A percentile compares a stretch with the other conserved stretches of the same genome.
These are phyloP conservation scores for Triticum monococcum DNA, from an alignment of 176 grass and related monocot genomes.

Conservation along the genomic window DNA sequence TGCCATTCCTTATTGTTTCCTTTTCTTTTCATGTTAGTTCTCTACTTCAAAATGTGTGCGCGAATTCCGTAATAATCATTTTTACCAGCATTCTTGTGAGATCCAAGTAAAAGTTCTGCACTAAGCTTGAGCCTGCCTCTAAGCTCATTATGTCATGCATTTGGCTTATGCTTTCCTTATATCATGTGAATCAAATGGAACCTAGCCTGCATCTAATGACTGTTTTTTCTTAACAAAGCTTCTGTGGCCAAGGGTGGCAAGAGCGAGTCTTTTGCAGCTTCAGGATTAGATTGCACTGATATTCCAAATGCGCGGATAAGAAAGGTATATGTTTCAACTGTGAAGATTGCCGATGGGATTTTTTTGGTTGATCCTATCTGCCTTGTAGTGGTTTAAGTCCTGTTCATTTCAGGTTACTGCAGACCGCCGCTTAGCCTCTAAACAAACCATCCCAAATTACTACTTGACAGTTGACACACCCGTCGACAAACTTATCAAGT, in stretches of 20 bases:
- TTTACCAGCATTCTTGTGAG: neutral
- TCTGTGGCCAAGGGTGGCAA: conserved; percentile 48
- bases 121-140: neutral
- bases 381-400: neutral
- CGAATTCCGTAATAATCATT: neutral
- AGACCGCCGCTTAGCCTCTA: conserved; percentile 67
- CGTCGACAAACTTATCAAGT: conserved; percentile 88
- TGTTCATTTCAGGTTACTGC: conserved; percentile 67
- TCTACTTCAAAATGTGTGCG: neutral
- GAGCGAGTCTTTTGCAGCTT: conserved; percentile 36
- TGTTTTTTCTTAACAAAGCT: conserved; percentile 40
- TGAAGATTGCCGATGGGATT: neutral
- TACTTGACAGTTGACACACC: conserved; percentile 80
- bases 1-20: neutral
- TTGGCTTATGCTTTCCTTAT: neutral
- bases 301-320: conserved; percentile 85
- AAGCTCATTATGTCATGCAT: neutral
- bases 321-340: conserved; percentile 57
- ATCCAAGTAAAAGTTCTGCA: neutral
- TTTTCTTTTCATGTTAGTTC: neutral
- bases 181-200: neutral
- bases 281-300: conserved; percentile 59
- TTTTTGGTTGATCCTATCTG: neutral
- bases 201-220: neutral
- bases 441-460: conserved; percentile 93